These are phyloP conservation scores for Uronychia binucleata DNA, from an alignment of 73 alveolate species.

Conservation along the genomic window DNA sequence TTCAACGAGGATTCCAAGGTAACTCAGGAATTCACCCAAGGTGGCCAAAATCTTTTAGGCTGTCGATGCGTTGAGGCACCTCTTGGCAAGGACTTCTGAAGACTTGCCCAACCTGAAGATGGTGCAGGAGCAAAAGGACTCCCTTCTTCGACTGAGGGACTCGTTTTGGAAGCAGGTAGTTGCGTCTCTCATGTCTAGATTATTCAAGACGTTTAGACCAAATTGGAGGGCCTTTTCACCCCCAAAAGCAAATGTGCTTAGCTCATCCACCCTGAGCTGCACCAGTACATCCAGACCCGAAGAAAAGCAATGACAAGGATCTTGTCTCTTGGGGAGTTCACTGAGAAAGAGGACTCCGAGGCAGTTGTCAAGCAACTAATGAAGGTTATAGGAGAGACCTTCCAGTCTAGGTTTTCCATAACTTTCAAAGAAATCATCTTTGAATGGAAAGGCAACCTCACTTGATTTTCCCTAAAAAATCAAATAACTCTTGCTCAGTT, in stretches of 20 bases:
- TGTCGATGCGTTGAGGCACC: not conserved
- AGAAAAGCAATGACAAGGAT: not conserved
- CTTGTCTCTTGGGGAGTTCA: not conserved
- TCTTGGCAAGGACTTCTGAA: not conserved
- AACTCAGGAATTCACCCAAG: not conserved
- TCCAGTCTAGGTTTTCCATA: not conserved
- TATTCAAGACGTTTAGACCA: not conserved
- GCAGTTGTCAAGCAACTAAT: not conserved
- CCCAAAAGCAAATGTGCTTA: not conserved
- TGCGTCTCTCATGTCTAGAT: too few relatives aligned
- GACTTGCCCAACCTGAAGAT: not conserved
- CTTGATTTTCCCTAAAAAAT: not conserved
- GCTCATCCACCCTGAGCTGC: not conserved
- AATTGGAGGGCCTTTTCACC: not conserved
- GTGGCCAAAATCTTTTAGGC: not conserved
- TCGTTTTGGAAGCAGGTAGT: too few relatives aligned
- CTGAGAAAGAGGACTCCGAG: not conserved
- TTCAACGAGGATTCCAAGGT: not conserved
- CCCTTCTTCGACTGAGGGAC: not conserved
- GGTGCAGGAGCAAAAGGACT: not conserved
- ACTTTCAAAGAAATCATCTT: not conserved
- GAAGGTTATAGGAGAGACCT: not conserved
- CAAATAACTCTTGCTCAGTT: too few relatives aligned
- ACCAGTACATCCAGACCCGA: not conserved
- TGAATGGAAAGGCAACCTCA: not conserved